Conservation (phyloP, 2,329 filamentous ascomycete genomes). For the Cordyceps cateniannulata region DNA sequence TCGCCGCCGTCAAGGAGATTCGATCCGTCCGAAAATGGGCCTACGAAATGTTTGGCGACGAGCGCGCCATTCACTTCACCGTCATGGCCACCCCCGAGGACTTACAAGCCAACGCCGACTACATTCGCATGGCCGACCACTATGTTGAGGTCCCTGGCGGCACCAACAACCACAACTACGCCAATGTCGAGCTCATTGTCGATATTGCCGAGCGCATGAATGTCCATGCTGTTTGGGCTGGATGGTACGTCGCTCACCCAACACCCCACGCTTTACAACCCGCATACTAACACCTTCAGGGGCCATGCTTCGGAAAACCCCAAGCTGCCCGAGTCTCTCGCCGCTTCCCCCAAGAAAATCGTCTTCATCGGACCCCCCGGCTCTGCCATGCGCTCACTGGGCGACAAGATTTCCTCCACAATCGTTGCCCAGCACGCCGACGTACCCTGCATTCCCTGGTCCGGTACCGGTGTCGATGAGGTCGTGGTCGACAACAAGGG, state of each 20-base stretch:
- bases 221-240: constrained; percentile 97
- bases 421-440: constrained; percentile 96
- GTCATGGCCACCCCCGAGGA: constrained; percentile 99
- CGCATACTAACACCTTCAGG: constrained; percentile 38
- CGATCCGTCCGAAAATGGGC: constrained; percentile 99
- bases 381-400: constrained; percentile 96
- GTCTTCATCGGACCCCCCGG: constrained; percentile 98
- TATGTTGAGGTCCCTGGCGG: constrained; percentile 98
- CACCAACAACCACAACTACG: constrained; percentile 99
- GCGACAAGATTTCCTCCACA: constrained; percentile 99
- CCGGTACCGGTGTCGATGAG: constrained; percentile 80
- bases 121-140: constrained; percentile 99
- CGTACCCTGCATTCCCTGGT: constrained; percentile 99
- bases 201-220: constrained; percentile 98
- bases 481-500: constrained; percentile 73
- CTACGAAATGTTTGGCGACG: constrained; percentile 98
- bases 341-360: constrained; percentile 95
- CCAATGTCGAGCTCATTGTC: constrained; percentile 98
- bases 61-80: constrained; percentile 96
- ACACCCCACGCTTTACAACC: background rate
- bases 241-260: constrained; percentile 64
- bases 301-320: constrained; percentile 99
- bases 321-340: constrained; percentile 90
- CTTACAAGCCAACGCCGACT: constrained; percentile 94
- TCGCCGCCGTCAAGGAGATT: constrained; percentile 98